phyloP scores from a whole-genome alignment of 139 green algal species.

The Chlamydomonas schloesseri region DNA sequence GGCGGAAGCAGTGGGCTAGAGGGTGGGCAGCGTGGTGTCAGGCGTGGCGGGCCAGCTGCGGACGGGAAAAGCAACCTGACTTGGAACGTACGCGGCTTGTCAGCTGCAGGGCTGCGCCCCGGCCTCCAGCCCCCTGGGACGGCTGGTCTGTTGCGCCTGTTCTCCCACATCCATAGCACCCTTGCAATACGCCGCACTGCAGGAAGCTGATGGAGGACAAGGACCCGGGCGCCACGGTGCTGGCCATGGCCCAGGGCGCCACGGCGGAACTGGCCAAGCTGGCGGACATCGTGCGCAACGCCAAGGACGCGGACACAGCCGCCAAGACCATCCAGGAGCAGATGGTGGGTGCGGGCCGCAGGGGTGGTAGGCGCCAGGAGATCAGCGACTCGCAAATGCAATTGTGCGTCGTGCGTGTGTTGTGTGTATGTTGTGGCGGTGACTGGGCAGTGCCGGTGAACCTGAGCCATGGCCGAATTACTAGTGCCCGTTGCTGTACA shows the following conservation, averaged over 20 bases:
- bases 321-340: not conserved
- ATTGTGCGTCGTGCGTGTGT: not conserved
- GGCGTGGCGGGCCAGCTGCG: no score
- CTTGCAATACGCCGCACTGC: no score
- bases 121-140: no score
- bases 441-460: not conserved
- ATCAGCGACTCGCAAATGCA: not conserved
- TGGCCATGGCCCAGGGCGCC: not conserved
- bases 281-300: not conserved
- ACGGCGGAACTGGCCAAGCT: not conserved
- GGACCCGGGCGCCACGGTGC: not conserved
- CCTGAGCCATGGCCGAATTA: not conserved
- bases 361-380: not conserved
- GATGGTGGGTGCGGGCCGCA: not conserved
- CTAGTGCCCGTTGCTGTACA: not conserved
- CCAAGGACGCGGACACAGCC: not conserved
- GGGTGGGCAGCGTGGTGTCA: not conserved
- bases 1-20: not conserved
- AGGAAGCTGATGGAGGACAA: not conserved
- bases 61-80: no score
- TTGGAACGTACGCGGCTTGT: not conserved
- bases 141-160: no score
- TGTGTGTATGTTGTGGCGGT: not conserved
- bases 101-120: no score
- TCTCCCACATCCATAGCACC: no score